These are phyloP conservation scores for Aspergillus pseudoglaucus DNA, from an alignment of 2,329 filamentous ascomycete genomes.

Conservation along the genomic window DNA sequence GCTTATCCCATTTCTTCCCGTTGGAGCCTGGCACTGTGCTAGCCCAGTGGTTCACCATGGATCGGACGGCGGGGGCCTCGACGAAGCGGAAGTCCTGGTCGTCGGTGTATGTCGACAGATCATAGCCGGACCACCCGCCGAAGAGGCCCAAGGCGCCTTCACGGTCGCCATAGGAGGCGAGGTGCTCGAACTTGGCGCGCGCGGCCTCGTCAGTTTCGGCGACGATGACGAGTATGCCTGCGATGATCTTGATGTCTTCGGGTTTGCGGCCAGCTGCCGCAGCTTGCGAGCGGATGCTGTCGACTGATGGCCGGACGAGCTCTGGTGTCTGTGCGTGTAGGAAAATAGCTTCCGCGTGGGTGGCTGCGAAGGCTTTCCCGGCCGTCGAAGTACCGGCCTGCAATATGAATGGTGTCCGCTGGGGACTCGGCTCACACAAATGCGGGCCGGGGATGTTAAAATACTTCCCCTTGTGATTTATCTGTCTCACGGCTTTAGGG, in stretches of 20 bases:
- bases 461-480: constrained; percentile 36
- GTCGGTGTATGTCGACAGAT: constrained; percentile 37
- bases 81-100: constrained; percentile 43
- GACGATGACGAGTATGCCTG: constrained; percentile 39
- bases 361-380: constrained; percentile 41
- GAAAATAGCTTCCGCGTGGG: constrained; percentile 43
- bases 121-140: constrained; percentile 43
- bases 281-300: constrained; percentile 37
- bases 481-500: constrained; percentile 29
- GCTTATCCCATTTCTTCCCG: constrained; percentile 34
- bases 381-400: constrained; percentile 44
- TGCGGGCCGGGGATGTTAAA: constrained; percentile 41
- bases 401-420: constrained; percentile 44
- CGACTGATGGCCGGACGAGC: constrained; percentile 36
- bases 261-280: constrained; percentile 34
- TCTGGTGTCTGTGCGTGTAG: constrained; percentile 40
- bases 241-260: constrained; percentile 38
- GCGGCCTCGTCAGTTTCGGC: constrained; percentile 41
- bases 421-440: constrained; percentile 40
- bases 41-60: constrained; percentile 41
- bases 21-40: constrained; percentile 37
- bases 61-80: constrained; percentile 36
- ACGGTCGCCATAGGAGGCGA: constrained; percentile 38
- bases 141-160: constrained; percentile 42
- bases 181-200: constrained; percentile 36